A percentile compares a stretch with the other conserved stretches of the same genome.
Evolutionary conservation across 345 rosid genomes (phyloP).

Genomic region (Hibiscus mutabilis): DNA sequence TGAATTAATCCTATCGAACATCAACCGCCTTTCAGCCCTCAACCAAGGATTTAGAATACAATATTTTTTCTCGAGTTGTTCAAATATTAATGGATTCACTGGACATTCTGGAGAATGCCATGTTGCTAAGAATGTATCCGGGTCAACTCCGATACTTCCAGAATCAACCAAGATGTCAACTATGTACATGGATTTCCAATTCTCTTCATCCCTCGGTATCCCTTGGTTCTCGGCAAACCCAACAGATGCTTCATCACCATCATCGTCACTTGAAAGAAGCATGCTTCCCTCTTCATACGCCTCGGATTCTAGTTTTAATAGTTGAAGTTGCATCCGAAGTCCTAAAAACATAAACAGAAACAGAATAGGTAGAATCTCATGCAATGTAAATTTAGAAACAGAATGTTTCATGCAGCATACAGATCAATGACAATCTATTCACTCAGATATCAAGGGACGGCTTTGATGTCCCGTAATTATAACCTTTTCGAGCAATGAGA

Average conservation of each 20-base stretch:
- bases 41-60: constrained; percentile 26
- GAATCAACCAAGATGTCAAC: constrained; percentile 42
- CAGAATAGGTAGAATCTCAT: neutral
- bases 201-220: constrained; percentile 31
- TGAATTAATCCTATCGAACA: constrained; percentile 57
- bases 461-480: neutral
- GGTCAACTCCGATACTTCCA: constrained; percentile 39
- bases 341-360: constrained; percentile 35
- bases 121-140: constrained; percentile 34
- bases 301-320: constrained; percentile 73
- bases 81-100: constrained; percentile 48
- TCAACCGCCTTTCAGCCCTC: constrained; percentile 59
- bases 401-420: neutral
- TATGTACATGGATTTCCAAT: constrained; percentile 49
- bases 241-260: constrained; percentile 33
- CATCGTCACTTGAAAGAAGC: constrained; percentile 67
- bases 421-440: neutral
- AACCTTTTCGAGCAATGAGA: neutral
- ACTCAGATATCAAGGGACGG: neutral
- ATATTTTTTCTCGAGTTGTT: constrained; percentile 71
- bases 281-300: constrained; percentile 54
- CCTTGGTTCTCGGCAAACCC: constrained; percentile 26
- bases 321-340: constrained; percentile 87
- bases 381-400: neutral
- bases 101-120: constrained; percentile 54